Evolutionary conservation across 1,139 yeast species (phyloP), one percentile per base, ranked within the genome.

Genomic region (Pichia inconspicua): DNA sequence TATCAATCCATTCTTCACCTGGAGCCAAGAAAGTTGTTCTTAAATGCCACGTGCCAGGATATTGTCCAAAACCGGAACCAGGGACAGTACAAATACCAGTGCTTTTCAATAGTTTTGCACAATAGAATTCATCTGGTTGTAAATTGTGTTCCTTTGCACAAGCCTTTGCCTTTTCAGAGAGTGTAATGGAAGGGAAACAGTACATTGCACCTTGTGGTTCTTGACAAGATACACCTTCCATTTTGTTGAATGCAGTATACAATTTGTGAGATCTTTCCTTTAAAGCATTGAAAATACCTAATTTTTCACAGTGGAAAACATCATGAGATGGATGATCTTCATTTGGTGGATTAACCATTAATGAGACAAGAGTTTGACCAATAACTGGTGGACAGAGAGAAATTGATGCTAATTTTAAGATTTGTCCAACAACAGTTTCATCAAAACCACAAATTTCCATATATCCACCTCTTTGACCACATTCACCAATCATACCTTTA

Each of bases 71-170:
- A 2, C 98, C 98, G 41, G 89, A 81, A 40, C 98, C 99, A 32
- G 98, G 97, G 53, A 92, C 95, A 48, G 95, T 88, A 68, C 98
- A 94, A 54, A 92, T 89, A 58, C 98, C 99, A n/a, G 98, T 89
- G 48, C 68, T 66, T 58, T 90, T 92, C 56, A 92, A 74, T 52
- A 92, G 70, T 58, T 84, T 82, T 63, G 83, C 74, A 66, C 97
- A 89, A 70, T 92, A 94, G 55, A 85, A 77, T 63, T 86, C 96
- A 65, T 94, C 98, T 37, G 90, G 81, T 43, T 77, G 73, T 59
- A 77, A 64, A 28, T 77, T 78, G 35, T 67, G 64, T 46, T 72
- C 71, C 43, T 69, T 68, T 30, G 97, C 95, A 44, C 73, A 74
- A 22, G 71, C 72, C 47, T 78, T 72, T 25, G 90, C 88, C 57